phyloP scores from a whole-genome alignment of 1,284 basidiomycete genomes.

The Takashimella tepidaria region DNA sequence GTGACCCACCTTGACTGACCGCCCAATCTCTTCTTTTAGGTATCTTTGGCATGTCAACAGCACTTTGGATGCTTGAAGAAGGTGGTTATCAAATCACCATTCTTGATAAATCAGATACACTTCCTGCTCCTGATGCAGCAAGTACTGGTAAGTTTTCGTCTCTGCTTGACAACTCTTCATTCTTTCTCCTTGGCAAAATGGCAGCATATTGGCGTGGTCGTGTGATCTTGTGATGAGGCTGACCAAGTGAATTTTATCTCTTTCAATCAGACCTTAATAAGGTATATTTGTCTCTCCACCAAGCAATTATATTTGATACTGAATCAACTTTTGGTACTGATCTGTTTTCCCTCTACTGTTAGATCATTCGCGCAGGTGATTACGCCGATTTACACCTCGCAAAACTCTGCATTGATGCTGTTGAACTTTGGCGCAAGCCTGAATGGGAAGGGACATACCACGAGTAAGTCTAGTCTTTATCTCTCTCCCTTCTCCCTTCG shows the following conservation, averaged over 20 bases:
- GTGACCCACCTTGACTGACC: no score
- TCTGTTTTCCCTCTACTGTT: no score
- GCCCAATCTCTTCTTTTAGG: no score
- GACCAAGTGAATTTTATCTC: no score
- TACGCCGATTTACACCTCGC: constrained; percentile 42
- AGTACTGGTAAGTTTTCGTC: constrained; percentile 40
- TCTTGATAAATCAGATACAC: constrained; percentile 38
- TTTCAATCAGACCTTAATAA: constrained; percentile 50
- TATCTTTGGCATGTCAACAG: constrained; percentile 48
- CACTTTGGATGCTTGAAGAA: constrained; percentile 43
- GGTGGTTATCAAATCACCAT: constrained; percentile 45
- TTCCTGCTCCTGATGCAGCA: constrained; percentile 48
- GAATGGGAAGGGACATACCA: constrained; percentile 72
- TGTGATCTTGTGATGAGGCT: no score
- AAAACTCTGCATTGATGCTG: constrained; percentile 41
- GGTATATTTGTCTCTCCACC: constrained; percentile 10
- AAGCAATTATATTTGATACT: not conserved
- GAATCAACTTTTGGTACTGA: not conserved
- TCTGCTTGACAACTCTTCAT: no score
- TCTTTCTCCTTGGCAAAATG: no score
- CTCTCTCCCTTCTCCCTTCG: not conserved
- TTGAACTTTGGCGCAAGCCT: constrained; percentile 44
- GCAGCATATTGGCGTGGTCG: no score
- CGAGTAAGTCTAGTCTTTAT: constrained; percentile 54
- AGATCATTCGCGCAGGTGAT: constrained; percentile 47